These are phyloP conservation scores for Kuraishia cidri DNA, from an alignment of 805 yeast genomes.

Conservation along the genomic window DNA sequence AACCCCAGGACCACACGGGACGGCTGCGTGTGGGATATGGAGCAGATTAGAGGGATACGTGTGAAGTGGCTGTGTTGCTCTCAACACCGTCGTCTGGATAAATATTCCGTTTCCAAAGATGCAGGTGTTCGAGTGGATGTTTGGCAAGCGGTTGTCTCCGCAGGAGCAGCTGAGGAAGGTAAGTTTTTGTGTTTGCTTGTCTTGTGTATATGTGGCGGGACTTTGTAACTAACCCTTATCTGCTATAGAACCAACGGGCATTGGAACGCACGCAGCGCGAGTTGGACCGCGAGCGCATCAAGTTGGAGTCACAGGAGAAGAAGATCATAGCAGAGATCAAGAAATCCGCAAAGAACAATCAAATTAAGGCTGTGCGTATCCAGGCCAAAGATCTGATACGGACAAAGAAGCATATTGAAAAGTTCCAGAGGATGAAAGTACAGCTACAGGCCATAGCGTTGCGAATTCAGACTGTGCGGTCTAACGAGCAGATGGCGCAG, in stretches of 20 bases:
- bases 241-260: slow-evolving; percentile 77
- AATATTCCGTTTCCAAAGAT: too few species aligned
- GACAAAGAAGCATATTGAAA: slow-evolving; percentile 73
- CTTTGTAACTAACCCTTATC: too few species aligned
- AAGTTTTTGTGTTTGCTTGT: slow-evolving; percentile 10
- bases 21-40: too few species aligned
- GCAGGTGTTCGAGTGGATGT: slow-evolving; percentile 98
- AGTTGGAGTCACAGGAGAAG: slow-evolving; percentile 89
- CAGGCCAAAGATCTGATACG: slow-evolving; percentile 94
- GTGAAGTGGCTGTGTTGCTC: too few species aligned
- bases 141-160: slow-evolving; percentile 89
- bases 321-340: slow-evolving; percentile 79
- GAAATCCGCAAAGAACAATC: slow-evolving; percentile 86
- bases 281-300: slow-evolving; percentile 76
- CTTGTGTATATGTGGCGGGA: too few species aligned
- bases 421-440: slow-evolving; percentile 89
- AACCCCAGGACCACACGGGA: too few species aligned
- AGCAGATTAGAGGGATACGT: too few species aligned
- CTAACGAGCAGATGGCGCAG: slow-evolving; percentile 90
- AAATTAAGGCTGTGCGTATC: slow-evolving; percentile 80
- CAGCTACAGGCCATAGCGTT: slow-evolving; percentile 92
- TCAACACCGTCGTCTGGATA: too few species aligned
- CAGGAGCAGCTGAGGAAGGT: slow-evolving; percentile 85
- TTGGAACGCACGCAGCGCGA: slow-evolving; percentile 93
- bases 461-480: slow-evolving; percentile 85